A percentile compares a stretch with the other conserved stretches of the same genome.
Evolutionary conservation across 2,329 filamentous ascomycete species (phyloP).

Genomic region (Aspergillus fumigatus): DNA sequence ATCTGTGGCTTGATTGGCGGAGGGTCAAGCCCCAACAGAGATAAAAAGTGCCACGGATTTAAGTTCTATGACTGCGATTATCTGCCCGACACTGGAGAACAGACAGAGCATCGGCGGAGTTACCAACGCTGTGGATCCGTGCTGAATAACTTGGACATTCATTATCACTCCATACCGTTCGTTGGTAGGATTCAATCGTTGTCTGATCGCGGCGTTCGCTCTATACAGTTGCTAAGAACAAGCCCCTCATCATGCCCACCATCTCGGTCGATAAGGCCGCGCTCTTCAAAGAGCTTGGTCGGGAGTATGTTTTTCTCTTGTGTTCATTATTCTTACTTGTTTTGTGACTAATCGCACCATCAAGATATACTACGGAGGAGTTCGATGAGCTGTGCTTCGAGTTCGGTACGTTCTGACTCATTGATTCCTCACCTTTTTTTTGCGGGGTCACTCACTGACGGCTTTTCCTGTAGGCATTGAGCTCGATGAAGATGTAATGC

Average conservation of each 20-base stretch:
- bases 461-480: slow-evolving; percentile 61
- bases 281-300: slow-evolving; percentile 87
- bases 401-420: slow-evolving; percentile 58
- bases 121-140: neutral
- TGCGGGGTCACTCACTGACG: slow-evolving; percentile 29
- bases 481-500: slow-evolving; percentile 76
- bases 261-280: slow-evolving; percentile 94
- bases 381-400: slow-evolving; percentile 99
- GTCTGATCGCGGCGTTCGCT: neutral
- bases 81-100: neutral
- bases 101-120: neutral
- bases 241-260: slow-evolving; percentile 72
- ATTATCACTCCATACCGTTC: neutral
- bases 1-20: slow-evolving; percentile 18
- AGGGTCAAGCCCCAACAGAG: slow-evolving; percentile 20
- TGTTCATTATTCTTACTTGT: slow-evolving; percentile 11
- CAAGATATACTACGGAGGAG: slow-evolving; percentile 81
- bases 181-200: slow-evolving; percentile 4
- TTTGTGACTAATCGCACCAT: slow-evolving; percentile 4
- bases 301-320: slow-evolving; percentile 58
- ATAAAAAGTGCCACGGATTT: slow-evolving; percentile 11
- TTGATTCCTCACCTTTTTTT: slow-evolving; percentile 4
- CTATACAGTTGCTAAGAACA: slow-evolving; percentile 18
- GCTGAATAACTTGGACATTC: neutral
- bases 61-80: neutral